phyloP scores from a whole-genome alignment of 257 asterid genomes.

The Primulina tabacum region DNA sequence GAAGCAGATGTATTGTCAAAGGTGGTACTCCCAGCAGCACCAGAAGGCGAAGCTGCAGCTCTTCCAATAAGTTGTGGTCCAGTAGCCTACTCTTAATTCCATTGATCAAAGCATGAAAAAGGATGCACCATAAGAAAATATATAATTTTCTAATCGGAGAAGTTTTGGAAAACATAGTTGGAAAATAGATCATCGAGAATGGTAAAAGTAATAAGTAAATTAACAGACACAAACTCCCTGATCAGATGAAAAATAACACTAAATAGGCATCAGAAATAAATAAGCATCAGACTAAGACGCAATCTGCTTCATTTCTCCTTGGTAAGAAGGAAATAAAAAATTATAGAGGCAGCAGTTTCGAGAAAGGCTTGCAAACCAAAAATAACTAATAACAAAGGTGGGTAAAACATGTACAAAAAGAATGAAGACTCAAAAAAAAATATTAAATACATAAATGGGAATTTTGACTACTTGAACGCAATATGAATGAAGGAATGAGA shows the following conservation, averaged over 20 bases:
- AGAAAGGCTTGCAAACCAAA: not conserved
- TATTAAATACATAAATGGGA: not conserved
- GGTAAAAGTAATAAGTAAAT: conserved; percentile 5
- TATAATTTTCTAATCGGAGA: conserved; percentile 14
- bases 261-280: conserved; percentile 2
- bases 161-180: conserved; percentile 7
- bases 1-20: conserved; percentile 82
- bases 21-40: conserved; percentile 55
- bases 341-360: conserved; percentile 3
- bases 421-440: not conserved
- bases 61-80: conserved; percentile 76
- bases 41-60: conserved; percentile 87
- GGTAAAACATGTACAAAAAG: not conserved
- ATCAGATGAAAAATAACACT: conserved; percentile 13
- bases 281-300: conserved; percentile 18
- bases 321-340: not conserved
- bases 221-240: not conserved
- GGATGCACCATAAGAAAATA: conserved; percentile 15
- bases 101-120: conserved; percentile 22
- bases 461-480: not conserved
- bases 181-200: not conserved
- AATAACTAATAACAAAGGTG: not conserved
- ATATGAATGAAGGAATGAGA: conserved; percentile 7
- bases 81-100: conserved; percentile 51
- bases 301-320: conserved; percentile 1